Conservation (phyloP, 306 rosid species). For the Argentina anserina region DNA sequence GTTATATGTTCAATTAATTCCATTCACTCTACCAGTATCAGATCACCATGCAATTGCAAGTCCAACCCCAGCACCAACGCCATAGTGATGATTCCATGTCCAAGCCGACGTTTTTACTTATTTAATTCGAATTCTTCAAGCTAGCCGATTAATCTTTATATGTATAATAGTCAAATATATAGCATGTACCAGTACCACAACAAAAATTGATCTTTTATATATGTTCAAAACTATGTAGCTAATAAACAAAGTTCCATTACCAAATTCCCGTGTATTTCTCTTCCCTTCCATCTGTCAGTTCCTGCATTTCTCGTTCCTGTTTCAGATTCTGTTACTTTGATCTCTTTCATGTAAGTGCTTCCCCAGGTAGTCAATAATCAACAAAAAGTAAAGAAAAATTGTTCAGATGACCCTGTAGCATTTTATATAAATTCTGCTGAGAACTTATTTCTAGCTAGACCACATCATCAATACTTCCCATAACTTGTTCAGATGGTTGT, state of each 20-base stretch:
- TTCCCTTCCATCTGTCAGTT: neutral
- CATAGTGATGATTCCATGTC: too few relatives aligned
- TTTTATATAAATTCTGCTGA: neutral
- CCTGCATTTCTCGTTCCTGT: neutral
- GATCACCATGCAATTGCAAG: too few relatives aligned
- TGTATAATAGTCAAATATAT: too few relatives aligned
- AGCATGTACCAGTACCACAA: too few relatives aligned
- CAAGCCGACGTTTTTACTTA: too few relatives aligned
- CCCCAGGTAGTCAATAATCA: neutral
- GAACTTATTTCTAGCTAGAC: neutral
- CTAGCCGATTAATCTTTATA: too few relatives aligned
- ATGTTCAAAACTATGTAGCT: neutral
- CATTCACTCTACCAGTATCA: too few relatives aligned
- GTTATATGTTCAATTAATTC: too few relatives aligned
- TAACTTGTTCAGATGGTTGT: too few relatives aligned
- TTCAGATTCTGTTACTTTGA: neutral
- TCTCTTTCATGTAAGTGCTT: neutral
- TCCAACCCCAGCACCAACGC: too few relatives aligned
- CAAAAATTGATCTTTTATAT: too few relatives aligned
- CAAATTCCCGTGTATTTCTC: neutral
- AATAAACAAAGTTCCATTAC: neutral
- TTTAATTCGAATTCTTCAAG: too few relatives aligned
- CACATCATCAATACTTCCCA: neutral
- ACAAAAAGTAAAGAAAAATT: neutral
- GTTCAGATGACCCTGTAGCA: neutral